Conservation (phyloP, 225 moss, liverwort and hornwort species). For the Rhytidiadelphus loreus region DNA sequence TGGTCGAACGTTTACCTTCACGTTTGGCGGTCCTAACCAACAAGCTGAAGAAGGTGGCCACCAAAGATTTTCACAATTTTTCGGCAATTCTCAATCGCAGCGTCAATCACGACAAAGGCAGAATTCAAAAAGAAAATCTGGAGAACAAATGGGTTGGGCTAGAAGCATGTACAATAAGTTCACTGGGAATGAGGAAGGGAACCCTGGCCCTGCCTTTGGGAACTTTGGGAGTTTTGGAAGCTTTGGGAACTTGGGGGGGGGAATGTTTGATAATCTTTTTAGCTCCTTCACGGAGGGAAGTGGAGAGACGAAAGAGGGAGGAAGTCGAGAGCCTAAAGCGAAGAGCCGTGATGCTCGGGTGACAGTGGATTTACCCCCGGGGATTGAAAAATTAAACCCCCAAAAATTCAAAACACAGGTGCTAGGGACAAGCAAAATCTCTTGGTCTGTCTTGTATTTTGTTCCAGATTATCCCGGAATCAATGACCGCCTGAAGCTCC, state of each 20-base stretch:
- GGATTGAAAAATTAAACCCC: constrained; percentile 18
- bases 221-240: background rate
- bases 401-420: constrained; percentile 29
- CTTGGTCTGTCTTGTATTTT: constrained; percentile 39
- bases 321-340: background rate
- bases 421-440: constrained; percentile 11
- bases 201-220: constrained; percentile 7
- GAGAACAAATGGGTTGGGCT: constrained; percentile 36
- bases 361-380: constrained; percentile 2
- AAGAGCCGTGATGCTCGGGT: background rate
- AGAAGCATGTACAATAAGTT: constrained; percentile 41
- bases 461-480: constrained; percentile 19
- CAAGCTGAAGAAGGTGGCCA: constrained; percentile 17
- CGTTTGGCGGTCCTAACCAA: constrained; percentile 37
- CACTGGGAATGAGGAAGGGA: constrained; percentile 26
- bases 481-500: constrained; percentile 17
- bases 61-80: constrained; percentile 40
- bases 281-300: constrained; percentile 17
- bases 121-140: background rate
- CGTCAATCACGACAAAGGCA: constrained; percentile 9
- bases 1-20: constrained; percentile 45
- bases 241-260: constrained; percentile 17
- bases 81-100: constrained; percentile 17
- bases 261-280: constrained; percentile 40
- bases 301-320: constrained; percentile 3